phyloP scores from a whole-genome alignment of 2,329 filamentous ascomycete genomes.

The Colletotrichum acutatum region DNA sequence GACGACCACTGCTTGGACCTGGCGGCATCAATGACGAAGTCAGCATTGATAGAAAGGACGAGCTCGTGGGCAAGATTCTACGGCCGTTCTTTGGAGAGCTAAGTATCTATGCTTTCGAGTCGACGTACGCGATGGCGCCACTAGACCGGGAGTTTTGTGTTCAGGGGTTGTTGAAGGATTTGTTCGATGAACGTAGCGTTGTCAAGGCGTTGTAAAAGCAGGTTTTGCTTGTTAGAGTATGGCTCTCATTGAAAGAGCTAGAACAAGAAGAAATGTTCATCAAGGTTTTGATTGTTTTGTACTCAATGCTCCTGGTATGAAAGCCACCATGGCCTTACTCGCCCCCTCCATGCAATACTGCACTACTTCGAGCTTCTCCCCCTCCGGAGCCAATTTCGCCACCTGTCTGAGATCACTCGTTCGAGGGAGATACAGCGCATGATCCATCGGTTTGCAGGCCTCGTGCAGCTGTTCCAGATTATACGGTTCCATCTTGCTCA shows the following conservation, averaged over 20 bases:
- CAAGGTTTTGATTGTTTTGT: background rate
- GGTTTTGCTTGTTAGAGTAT: constrained; percentile 1
- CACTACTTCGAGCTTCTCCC: constrained; percentile 74
- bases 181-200: constrained; percentile 82
- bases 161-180: constrained; percentile 73
- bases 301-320: constrained; percentile 56
- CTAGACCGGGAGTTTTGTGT: constrained; percentile 75
- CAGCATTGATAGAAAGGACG: constrained; percentile 69
- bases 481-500: constrained; percentile 91
- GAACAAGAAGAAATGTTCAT: background rate
- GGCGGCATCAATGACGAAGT: constrained; percentile 67
- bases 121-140: constrained; percentile 84
- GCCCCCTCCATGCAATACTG: constrained; percentile 94
- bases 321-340: constrained; percentile 83
- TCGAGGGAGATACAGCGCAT: constrained; percentile 85
- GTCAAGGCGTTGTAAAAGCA: constrained; percentile 64
- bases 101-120: constrained; percentile 94
- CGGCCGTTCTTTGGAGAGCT: constrained; percentile 91
- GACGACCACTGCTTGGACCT: constrained; percentile 61
- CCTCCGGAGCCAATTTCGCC: constrained; percentile 63
- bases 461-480: constrained; percentile 71
- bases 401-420: constrained; percentile 86
- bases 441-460: constrained; percentile 68
- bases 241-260: background rate
- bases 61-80: constrained; percentile 81